These are phyloP conservation scores for Wickerhamiella alocasiicola DNA, from an alignment of 805 yeast genomes.

Conservation along the genomic window DNA sequence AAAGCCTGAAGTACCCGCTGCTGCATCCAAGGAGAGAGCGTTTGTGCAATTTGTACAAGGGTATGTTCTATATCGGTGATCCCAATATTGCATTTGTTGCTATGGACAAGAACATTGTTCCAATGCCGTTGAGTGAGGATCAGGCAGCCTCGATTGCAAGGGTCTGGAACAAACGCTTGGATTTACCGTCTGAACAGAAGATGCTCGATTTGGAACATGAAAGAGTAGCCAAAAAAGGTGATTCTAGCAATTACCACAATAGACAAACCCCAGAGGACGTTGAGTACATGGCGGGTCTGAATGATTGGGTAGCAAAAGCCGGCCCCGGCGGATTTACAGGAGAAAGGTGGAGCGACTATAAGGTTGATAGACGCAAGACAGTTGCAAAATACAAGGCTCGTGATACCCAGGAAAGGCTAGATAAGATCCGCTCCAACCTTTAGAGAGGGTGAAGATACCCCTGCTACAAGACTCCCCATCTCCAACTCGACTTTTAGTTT, in stretches of 20 bases:
- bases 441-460: too few species aligned
- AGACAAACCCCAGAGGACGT: slow-evolving; percentile 46
- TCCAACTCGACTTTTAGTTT: too few species aligned
- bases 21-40: slow-evolving; percentile 33
- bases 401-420: slow-evolving; percentile 12
- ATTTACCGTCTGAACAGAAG: slow-evolving; percentile 36
- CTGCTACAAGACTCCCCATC: too few species aligned
- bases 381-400: slow-evolving; percentile 12
- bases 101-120: slow-evolving; percentile 27
- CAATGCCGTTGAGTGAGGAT: slow-evolving; percentile 32
- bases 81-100: slow-evolving; percentile 57
- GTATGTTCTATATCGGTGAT: slow-evolving; percentile 43
- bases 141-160: slow-evolving; percentile 58
- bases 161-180: slow-evolving; percentile 43
- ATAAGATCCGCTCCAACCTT: too few species aligned
- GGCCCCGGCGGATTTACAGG: slow-evolving; percentile 34
- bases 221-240: slow-evolving; percentile 35
- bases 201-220: slow-evolving; percentile 35
- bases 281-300: slow-evolving; percentile 37
- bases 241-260: slow-evolving; percentile 39
- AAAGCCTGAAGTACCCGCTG: slow-evolving; percentile 5
- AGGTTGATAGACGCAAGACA: slow-evolving; percentile 15
- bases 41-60: slow-evolving; percentile 45
- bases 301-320: slow-evolving; percentile 26
- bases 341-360: slow-evolving; percentile 39